Evolutionary conservation across 2,329 filamentous ascomycete species (phyloP), one percentile per base, ranked within the genome.

Genomic region (Monilinia fructigena): DNA sequence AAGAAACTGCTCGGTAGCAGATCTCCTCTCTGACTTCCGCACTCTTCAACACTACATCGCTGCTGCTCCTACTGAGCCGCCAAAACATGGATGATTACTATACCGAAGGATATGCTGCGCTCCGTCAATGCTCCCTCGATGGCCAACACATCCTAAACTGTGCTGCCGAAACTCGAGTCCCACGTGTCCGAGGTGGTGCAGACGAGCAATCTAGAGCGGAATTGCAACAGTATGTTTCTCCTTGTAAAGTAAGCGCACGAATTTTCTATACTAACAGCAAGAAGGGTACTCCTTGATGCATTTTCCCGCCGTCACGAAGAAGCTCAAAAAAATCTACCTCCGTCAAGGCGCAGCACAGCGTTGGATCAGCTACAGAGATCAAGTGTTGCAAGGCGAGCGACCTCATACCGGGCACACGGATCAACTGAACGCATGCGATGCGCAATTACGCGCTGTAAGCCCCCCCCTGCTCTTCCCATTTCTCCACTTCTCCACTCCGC

Each of bases 131-230:
- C 77, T 79, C 82, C 61, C 74, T 86, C 53, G 86, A 89, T 72
- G 86, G 86, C 8, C 85, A 87, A 73, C 81, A 87, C 76, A 88
- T 89, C 70, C 81, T 89, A 68, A 85, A 88, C 73, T 86, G 84
- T 72, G 85, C 84, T 28, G 86, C 86, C 52, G 86, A 89, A 75
- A 85, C 85, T 20, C 80, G 79, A 63, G 85, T 88, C 16, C 85
- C 86, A 4, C 77, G 79, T 55, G 76, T 82, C 56, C 76, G 75
- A 56, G 85, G 85, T 64, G 84, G 84, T 14, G 81, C 82, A 65
- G 81, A 83, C 28, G 86, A 89, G 75, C 86, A 89, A 75, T 76
- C 76, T 38, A 88, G 86, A 74, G 85, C 85, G 23, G 85, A 88
- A 76, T 76, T 89, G 68, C 84, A 83, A 75, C 86, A 88, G 85